Evolutionary conservation across 2,329 filamentous ascomycete genomes (phyloP).

Genomic region (Fusarium sp.): DNA sequence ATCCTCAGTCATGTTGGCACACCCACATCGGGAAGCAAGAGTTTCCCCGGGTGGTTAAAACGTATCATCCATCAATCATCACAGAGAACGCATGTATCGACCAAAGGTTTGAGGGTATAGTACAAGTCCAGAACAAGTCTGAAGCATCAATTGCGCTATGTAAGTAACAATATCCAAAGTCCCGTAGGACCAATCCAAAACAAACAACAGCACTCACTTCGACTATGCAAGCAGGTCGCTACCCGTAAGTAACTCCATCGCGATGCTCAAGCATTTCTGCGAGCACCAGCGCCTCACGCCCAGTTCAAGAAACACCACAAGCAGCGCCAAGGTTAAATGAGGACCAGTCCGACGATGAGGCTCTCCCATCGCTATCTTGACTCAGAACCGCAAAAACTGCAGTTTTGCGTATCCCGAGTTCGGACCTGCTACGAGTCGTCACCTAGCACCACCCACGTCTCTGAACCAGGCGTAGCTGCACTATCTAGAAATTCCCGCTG

Average conservation of each 20-base stretch:
- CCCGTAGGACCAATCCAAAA: slow-evolving; percentile 6
- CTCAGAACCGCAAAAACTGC: slow-evolving; percentile 41
- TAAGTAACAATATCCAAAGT: neutral
- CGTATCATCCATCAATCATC: too few relatives aligned
- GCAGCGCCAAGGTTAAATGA: slow-evolving; percentile 42
- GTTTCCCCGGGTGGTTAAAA: too few relatives aligned
- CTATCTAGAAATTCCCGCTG: slow-evolving; percentile 46
- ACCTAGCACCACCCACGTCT: slow-evolving; percentile 55
- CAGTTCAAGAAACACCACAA: neutral
- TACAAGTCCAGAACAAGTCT: neutral
- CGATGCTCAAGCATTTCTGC: slow-evolving; percentile 42
- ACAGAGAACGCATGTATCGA: too few relatives aligned
- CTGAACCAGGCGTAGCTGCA: slow-evolving; percentile 42
- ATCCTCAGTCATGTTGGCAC: too few relatives aligned
- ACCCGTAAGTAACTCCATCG: neutral
- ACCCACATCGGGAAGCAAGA: too few relatives aligned
- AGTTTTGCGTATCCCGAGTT: slow-evolving; percentile 42
- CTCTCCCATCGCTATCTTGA: slow-evolving; percentile 40
- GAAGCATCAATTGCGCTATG: slow-evolving; percentile 4
- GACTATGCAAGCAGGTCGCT: slow-evolving; percentile 36
- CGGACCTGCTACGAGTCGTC: slow-evolving; percentile 59
- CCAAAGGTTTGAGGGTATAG: neutral
- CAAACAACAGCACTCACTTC: slow-evolving; percentile 21
- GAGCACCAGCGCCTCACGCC: slow-evolving; percentile 39
- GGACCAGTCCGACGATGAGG: slow-evolving; percentile 51